These are phyloP conservation scores for Fistulinella prunicolor DNA, from an alignment of 768 basidiomycete species.

Conservation along the genomic window DNA sequence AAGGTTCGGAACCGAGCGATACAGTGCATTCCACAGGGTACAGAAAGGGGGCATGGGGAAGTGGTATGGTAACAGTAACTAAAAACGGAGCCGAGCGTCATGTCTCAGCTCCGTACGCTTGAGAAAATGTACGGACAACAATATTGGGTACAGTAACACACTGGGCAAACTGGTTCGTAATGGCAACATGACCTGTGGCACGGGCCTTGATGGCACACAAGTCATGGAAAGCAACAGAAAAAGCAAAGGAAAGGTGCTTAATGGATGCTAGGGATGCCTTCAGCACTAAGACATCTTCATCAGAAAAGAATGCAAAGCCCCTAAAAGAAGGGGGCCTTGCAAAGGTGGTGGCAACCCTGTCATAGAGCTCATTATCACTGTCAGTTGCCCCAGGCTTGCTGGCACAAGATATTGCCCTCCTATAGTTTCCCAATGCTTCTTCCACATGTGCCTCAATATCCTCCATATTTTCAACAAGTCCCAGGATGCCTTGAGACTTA, in stretches of 20 bases:
- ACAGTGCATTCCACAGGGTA: no score
- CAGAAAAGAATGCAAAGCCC: conserved; percentile 18
- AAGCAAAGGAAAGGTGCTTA: conserved; percentile 40
- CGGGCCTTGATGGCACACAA: conserved; percentile 57
- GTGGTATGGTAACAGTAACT: neutral
- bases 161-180: conserved; percentile 26
- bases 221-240: conserved; percentile 50
- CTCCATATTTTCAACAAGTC: conserved; percentile 36
- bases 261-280: conserved; percentile 59
- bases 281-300: conserved; percentile 35
- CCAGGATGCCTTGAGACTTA: neutral
- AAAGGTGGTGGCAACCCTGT: conserved; percentile 30
- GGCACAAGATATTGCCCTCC: neutral
- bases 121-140: conserved; percentile 22
- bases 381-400: neutral
- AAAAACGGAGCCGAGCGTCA: neutral
- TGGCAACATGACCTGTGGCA: conserved; percentile 24
- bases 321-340: conserved; percentile 25
- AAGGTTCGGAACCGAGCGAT: no score
- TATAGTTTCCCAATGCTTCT: conserved; percentile 16
- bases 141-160: conserved; percentile 19
- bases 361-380: neutral
- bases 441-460: conserved; percentile 42
- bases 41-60: no score
- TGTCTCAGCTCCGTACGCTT: conserved; percentile 3